Evolutionary conservation across 352 stramenopile genomes (phyloP).

Genomic region (Globisporangium solare): DNA sequence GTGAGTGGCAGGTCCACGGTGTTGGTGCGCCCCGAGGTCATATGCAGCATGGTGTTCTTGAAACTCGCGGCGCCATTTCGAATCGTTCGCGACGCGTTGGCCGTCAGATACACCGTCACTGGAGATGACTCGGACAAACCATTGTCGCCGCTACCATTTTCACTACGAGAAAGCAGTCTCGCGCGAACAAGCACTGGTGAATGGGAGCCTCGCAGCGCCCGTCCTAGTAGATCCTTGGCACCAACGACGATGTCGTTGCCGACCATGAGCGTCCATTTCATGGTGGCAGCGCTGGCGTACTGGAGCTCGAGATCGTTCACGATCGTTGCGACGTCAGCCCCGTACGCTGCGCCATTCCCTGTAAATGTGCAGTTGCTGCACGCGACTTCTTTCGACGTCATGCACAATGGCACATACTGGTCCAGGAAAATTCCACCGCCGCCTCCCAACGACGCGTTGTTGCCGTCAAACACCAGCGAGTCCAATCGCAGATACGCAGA

Average conservation of each 20-base stretch:
- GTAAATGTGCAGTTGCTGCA: slow-evolving; percentile 4
- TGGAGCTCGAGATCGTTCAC: slow-evolving; percentile 5
- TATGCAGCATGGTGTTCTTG: slow-evolving; percentile 2
- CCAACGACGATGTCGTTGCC: slow-evolving; percentile 1
- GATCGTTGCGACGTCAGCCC: slow-evolving; percentile 3
- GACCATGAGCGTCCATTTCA: slow-evolving; percentile 2
- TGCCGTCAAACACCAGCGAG: slow-evolving; percentile 5
- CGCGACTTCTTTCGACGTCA: neutral
- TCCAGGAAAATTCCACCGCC: slow-evolving; percentile 14
- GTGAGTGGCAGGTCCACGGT: slow-evolving; percentile 2
- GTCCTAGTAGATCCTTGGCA: neutral
- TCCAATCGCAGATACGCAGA: neutral
- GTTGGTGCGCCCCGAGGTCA: neutral
- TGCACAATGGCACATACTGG: slow-evolving; percentile 5
- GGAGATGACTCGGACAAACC: neutral
- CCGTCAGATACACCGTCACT: neutral
- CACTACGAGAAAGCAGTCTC: slow-evolving; percentile 1
- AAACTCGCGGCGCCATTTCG: slow-evolving; percentile 2
- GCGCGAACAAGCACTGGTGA: neutral
- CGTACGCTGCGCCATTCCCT: slow-evolving; percentile 2
- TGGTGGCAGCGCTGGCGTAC: neutral
- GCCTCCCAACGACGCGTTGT: slow-evolving; percentile 9
- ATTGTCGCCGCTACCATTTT: neutral
- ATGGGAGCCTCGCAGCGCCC: neutral
- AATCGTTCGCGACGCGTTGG: slow-evolving; percentile 7